Evolutionary conservation across 306 rosid species (phyloP), one percentile per base, ranked within the genome.

Genomic region (Pyrus bretschneideri): DNA sequence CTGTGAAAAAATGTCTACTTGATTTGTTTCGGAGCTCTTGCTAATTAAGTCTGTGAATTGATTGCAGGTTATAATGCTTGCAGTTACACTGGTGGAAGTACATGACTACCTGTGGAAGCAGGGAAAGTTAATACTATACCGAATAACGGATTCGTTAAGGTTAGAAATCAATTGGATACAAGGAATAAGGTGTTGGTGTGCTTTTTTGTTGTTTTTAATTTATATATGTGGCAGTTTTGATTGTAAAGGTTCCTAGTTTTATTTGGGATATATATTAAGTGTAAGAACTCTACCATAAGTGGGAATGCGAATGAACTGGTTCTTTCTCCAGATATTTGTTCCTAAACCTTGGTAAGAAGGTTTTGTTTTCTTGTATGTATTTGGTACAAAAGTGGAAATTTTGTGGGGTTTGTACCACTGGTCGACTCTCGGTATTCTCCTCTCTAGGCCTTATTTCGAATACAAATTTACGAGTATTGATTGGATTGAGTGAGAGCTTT

Each of bases 51-150:
- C 45, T 29, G 1, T 30, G 30, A 66, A 30, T 33, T 19, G 75
- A 9, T 60, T 51, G 81, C 79, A 95, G 98, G 98, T 92, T 92
- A 95, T 82, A 88, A 89, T 80, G 86, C 75, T 46, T 95, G 98
- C 85, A 35, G 51, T 52, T 95, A 88, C 64, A 72, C 93, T 12
- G 91, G 91, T 25, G 96, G 96, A 57, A 84, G 89, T 82, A 76
- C 81, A 75, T 83, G 79, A 84, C 68, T 23, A 59, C 27, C 42
- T 60, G 73, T 66, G 21, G 31, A 61, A 59, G 75, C 76, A 21
- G 61, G 35, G 44, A 64, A 54, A 38, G 42, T 69, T 22, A 11
- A 33, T 30, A 22, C 4, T 58, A 18, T 60, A 23, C 19, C 57
- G 35, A 68, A 38, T 29, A 60, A 23, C 12, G 70, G 58, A 5